A percentile compares a stretch with the other conserved stretches of the same genome.
These are phyloP conservation scores for Maudiozyma barnettii DNA, from an alignment of 805 yeast genomes.

Conservation along the genomic window DNA sequence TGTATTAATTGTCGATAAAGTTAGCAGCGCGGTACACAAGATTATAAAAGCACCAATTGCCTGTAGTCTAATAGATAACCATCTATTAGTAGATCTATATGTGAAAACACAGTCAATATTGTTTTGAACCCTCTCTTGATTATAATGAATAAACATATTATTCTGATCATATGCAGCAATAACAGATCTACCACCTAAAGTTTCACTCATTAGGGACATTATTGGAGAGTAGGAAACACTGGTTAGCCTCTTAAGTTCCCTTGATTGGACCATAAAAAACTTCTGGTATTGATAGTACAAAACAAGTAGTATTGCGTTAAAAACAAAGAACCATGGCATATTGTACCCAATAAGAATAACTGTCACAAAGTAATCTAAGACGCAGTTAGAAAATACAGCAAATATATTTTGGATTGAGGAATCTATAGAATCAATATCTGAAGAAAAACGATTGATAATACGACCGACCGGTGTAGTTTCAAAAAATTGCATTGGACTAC, in stretches of 20 bases:
- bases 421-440: constrained; percentile 52
- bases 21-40: constrained; percentile 40
- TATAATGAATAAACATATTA: constrained; percentile 50
- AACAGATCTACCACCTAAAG: constrained; percentile 67
- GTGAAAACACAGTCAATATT: constrained; percentile 40
- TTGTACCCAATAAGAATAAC: constrained; percentile 42
- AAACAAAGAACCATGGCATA: constrained; percentile 45
- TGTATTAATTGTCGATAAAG: constrained; percentile 33
- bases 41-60: constrained; percentile 50
- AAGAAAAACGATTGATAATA: constrained; percentile 53
- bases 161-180: constrained; percentile 68
- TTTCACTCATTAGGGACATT: constrained; percentile 74
- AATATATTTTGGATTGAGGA: constrained; percentile 46
- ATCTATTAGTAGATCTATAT: constrained; percentile 48
- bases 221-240: constrained; percentile 67
- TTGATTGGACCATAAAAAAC: constrained; percentile 57
- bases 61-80: constrained; percentile 56
- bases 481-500: constrained; percentile 58
- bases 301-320: constrained; percentile 37
- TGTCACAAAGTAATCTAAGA: constrained; percentile 40
- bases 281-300: constrained; percentile 63
- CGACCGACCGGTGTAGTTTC: constrained; percentile 65
- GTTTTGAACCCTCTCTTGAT: constrained; percentile 41
- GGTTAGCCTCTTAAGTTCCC: constrained; percentile 70
- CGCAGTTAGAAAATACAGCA: constrained; percentile 36